A percentile compares a stretch with the other conserved stretches of the same genome.
Evolutionary conservation across 179 eudicot genomes (phyloP).

Genomic region (Silene coronaria): DNA sequence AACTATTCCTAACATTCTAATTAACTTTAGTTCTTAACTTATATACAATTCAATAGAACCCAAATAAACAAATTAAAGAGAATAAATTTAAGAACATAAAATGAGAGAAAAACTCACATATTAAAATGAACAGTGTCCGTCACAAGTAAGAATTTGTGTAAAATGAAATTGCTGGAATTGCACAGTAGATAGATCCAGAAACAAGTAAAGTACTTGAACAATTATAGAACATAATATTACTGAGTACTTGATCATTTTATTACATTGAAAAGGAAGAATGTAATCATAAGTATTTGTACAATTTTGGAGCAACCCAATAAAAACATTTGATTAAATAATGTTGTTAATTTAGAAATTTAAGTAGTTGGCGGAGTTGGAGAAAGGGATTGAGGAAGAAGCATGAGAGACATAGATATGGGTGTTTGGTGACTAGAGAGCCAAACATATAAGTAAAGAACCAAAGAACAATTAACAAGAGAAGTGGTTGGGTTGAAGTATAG

Average conservation of each 20-base stretch:
- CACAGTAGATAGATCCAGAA: no score
- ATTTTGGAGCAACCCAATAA: neutral
- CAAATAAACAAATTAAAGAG: neutral
- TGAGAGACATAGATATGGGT: neutral
- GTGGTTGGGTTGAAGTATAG: neutral
- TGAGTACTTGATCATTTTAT: neutral
- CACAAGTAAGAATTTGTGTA: no score
- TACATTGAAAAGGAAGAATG: constrained; percentile 16
- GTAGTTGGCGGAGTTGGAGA: neutral
- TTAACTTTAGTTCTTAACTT: no score
- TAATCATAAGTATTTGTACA: neutral
- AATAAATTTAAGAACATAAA: neutral
- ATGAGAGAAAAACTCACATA: constrained; percentile 27
- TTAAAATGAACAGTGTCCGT: constrained; percentile 12
- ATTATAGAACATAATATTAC: no score
- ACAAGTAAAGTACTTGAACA: no score
- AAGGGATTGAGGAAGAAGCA: constrained; percentile 7
- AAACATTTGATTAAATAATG: constrained; percentile 12
- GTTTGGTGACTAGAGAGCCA: no score
- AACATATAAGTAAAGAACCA: no score
- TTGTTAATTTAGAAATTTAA: neutral
- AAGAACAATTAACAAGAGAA: constrained; percentile 32
- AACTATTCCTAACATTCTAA: no score
- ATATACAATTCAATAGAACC: neutral
- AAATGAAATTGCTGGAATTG: constrained; percentile 14